These are phyloP conservation scores for Hypomyces rosellus DNA, from an alignment of 2,329 filamentous ascomycete species.

Conservation along the genomic window DNA sequence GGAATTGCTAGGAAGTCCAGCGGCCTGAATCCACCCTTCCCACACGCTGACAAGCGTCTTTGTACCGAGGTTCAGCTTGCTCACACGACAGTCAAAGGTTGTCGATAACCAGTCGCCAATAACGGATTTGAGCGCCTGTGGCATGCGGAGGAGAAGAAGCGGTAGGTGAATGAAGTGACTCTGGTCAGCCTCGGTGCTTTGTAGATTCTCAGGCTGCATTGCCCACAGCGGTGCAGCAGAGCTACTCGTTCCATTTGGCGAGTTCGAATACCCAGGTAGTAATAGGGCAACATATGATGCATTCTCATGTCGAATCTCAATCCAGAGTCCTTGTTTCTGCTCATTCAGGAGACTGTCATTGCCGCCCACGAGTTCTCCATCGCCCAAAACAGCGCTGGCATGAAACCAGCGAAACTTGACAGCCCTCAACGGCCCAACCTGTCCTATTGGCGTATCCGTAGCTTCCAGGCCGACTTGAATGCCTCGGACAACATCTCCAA, in stretches of 20 bases:
- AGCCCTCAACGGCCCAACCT: slow-evolving; percentile 37
- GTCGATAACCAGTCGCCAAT: slow-evolving; percentile 45
- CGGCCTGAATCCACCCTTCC: slow-evolving; percentile 45
- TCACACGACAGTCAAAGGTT: slow-evolving; percentile 52
- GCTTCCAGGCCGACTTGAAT: slow-evolving; percentile 46
- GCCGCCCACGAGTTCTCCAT: slow-evolving; percentile 15
- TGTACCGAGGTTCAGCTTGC: slow-evolving; percentile 43
- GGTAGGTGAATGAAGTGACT: slow-evolving; percentile 42
- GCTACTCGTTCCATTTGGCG: not conserved
- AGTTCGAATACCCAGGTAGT: slow-evolving; percentile 32
- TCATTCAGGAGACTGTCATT: slow-evolving; percentile 16
- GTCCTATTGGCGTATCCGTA: slow-evolving; percentile 33
- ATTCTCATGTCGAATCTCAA: slow-evolving; percentile 49
- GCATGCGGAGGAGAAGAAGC: slow-evolving; percentile 50
- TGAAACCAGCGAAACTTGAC: slow-evolving; percentile 44
- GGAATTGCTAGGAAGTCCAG: slow-evolving; percentile 28
- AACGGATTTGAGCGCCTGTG: slow-evolving; percentile 42
- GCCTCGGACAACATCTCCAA: slow-evolving; percentile 55
- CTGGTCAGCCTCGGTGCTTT: slow-evolving; percentile 11
- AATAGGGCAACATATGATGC: slow-evolving; percentile 45
- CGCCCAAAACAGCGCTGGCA: slow-evolving; percentile 26
- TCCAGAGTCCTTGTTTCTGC: slow-evolving; percentile 31
- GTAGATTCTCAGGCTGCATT: slow-evolving; percentile 15
- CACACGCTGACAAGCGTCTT: slow-evolving; percentile 42
- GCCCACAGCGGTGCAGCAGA: slow-evolving; percentile 14